Evolutionary conservation across 164 flowering plant species (phyloP).

Genomic region (Akebia trifoliata): DNA sequence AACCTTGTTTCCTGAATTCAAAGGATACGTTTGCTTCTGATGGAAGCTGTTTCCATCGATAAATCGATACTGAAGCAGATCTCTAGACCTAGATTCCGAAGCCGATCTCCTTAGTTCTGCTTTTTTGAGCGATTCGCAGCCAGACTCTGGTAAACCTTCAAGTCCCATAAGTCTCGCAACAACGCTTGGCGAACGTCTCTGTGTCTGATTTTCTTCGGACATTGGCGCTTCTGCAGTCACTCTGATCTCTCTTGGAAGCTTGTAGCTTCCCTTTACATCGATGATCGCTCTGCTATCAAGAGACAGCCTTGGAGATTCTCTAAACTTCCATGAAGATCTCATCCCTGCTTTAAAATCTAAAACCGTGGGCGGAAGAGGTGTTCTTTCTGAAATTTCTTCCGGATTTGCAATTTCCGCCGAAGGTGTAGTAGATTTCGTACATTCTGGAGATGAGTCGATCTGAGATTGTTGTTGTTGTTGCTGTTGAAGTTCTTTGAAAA

Average conservation of each 20-base stretch:
- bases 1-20: too few relatives aligned
- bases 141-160: slow-evolving; percentile 40
- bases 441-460: too few relatives aligned
- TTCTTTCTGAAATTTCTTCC: slow-evolving; percentile 15
- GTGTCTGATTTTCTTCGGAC: slow-evolving; percentile 25
- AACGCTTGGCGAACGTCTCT: slow-evolving; percentile 65
- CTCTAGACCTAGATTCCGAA: slow-evolving; percentile 76
- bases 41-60: slow-evolving; percentile 27
- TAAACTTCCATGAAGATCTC: slow-evolving; percentile 69
- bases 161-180: slow-evolving; percentile 84
- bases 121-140: slow-evolving; percentile 30
- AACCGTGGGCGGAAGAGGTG: slow-evolving; percentile 35
- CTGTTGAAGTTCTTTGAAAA: slow-evolving; percentile 15
- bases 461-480: too few relatives aligned
- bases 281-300: slow-evolving; percentile 82
- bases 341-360: slow-evolving; percentile 58
- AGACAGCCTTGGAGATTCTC: slow-evolving; percentile 83
- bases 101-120: slow-evolving; percentile 83
- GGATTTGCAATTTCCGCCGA: slow-evolving; percentile 11
- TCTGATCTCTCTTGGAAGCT: slow-evolving; percentile 56
- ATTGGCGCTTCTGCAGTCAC: slow-evolving; percentile 22
- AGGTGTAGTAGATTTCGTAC: too few relatives aligned
- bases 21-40: too few relatives aligned
- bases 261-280: slow-evolving; percentile 68
- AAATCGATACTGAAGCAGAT: slow-evolving; percentile 32